Evolutionary conservation across 2,329 filamentous ascomycete genomes (phyloP).

Genomic region (Alternaria consortialis): DNA sequence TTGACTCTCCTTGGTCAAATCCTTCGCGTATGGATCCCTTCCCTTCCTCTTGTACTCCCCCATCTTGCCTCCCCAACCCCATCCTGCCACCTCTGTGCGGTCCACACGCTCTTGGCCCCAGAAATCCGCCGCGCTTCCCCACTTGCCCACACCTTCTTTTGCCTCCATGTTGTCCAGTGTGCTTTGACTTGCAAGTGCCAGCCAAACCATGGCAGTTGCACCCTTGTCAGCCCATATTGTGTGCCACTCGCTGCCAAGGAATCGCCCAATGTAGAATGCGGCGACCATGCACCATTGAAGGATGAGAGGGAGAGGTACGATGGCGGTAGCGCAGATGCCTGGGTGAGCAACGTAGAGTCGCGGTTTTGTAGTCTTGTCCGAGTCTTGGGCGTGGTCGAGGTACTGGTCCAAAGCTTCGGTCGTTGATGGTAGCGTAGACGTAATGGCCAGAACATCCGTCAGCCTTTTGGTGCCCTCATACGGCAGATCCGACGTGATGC

Average conservation of each 20-base stretch:
- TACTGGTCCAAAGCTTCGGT: constrained; percentile 54
- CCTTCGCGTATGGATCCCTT: constrained; percentile 66
- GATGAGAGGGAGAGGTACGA: constrained; percentile 77
- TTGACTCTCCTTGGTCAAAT: constrained; percentile 68
- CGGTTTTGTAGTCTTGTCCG: constrained; percentile 54
- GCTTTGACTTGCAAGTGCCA: constrained; percentile 73
- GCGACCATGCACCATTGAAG: constrained; percentile 74
- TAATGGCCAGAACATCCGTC: constrained; percentile 83
- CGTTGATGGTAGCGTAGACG: constrained; percentile 71
- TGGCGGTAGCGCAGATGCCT: constrained; percentile 82
- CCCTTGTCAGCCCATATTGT: constrained; percentile 77
- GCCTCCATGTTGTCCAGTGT: constrained; percentile 66
- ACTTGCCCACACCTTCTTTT: constrained; percentile 72
- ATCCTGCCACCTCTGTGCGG: constrained; percentile 84
- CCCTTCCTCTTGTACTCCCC: constrained; percentile 61
- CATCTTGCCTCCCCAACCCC: constrained; percentile 72
- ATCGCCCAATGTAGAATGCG: constrained; percentile 75
- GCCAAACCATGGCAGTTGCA: constrained; percentile 78
- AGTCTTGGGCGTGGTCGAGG: constrained; percentile 22
- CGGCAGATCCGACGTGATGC: constrained; percentile 66
- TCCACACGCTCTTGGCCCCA: constrained; percentile 69
- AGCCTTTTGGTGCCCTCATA: constrained; percentile 91
- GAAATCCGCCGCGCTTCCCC: constrained; percentile 77
- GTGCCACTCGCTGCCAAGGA: constrained; percentile 90
- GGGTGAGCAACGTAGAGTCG: constrained; percentile 84